Base-by-base conservation (phyloP, 306 rosid genomes). In the Pyrus betulifolia region DNA sequence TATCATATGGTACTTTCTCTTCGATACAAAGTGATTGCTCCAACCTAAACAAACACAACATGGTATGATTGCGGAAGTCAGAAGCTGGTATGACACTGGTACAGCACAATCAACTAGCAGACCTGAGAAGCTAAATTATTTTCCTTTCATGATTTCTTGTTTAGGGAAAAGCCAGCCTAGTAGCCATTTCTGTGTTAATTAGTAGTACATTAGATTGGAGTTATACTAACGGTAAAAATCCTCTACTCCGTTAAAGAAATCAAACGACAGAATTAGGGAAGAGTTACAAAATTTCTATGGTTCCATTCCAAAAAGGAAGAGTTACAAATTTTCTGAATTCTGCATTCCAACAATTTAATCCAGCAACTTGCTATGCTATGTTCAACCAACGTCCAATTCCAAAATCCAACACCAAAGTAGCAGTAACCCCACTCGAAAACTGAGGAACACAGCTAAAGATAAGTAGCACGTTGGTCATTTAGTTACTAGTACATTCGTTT, bases 1-100 rank as follows among this genome's bases (percentile, higher is more conserved):
- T 49, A 94, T 80, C 54, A 94, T 77, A 74, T 94, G 98, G 75
- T 94, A 94, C 76, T 85, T 94, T 75, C 91, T 75, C 80, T 91
- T 89, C 2, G 96, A 84, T 12, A 91, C 90, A 68, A 87, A 90
- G 78, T 94, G 96, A 14, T 91, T 93, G 67, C 98, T 89, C 98
- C 97, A 94, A 51, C 98, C 97, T 91, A 84, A 49, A 75, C 52
- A 35, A 63, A 70, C 38, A 13, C 12, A 69, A 63, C 52, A 72
- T n/a, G 76, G 22, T 51, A 71, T 10, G 75, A 69, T 69, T 11
- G 72, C 54, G 44, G 55, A 69, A 45, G 7, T 6, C 28, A 11
- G 60, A 69, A 70, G 60, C 44, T 70, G 42, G 61, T 8, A 46
- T 15, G 23, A 68, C 74, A 49, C 12, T 27, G 42, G 9, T 17